phyloP scores from a whole-genome alignment of 164 flowering plant genomes.

The Saururus chinensis region DNA sequence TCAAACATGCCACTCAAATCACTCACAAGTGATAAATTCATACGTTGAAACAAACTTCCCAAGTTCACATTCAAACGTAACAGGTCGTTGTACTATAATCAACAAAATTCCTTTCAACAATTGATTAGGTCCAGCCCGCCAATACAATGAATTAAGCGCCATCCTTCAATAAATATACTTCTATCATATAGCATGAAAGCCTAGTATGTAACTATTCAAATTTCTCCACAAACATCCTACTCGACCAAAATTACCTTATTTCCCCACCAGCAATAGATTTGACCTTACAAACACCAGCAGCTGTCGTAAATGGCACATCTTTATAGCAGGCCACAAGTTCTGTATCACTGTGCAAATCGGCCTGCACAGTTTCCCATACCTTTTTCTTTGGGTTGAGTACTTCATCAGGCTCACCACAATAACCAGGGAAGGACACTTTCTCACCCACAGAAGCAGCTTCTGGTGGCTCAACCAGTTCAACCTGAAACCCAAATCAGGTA shows the following conservation, averaged over 20 bases:
- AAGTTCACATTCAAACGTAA: no score
- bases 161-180: no score
- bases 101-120: no score
- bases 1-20: no score
- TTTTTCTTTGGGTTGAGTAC: constrained; percentile 87
- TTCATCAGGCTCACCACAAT: constrained; percentile 61
- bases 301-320: constrained; percentile 68
- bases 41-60: no score
- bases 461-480: constrained; percentile 49
- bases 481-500: constrained; percentile 31
- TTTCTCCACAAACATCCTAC: no score
- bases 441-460: constrained; percentile 34
- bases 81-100: no score
- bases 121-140: no score
- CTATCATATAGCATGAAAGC: no score
- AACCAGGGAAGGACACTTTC: constrained; percentile 60
- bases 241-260: constrained; percentile 30
- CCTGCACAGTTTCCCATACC: constrained; percentile 78
- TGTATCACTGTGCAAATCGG: constrained; percentile 42
- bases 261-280: constrained; percentile 50
- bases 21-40: no score
- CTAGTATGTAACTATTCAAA: no score
- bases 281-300: constrained; percentile 81
- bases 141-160: no score
- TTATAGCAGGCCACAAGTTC: constrained; percentile 61